Conservation (phyloP, 1,284 basidiomycete species). For the Malassezia globosa region DNA sequence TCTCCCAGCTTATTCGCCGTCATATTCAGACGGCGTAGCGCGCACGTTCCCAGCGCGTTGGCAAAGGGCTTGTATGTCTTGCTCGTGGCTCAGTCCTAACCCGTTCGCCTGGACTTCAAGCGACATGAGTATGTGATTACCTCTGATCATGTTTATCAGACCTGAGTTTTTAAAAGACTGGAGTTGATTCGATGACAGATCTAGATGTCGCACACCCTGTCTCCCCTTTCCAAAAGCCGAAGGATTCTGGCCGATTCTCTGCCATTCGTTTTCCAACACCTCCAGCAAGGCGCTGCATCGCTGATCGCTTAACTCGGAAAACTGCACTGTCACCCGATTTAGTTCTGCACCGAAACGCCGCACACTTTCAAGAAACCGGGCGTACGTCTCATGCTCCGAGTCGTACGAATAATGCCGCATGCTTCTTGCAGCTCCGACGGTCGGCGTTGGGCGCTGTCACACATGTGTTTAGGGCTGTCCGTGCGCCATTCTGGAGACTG, state of each 20-base stretch:
- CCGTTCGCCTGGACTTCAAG: constrained; percentile 17
- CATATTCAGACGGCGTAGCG: constrained; percentile 10
- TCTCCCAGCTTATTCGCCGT: constrained; percentile 11
- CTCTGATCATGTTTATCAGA: background rate
- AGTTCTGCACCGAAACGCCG: background rate
- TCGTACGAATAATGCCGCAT: too few species aligned
- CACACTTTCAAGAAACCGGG: background rate
- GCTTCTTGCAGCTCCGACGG: too few species aligned
- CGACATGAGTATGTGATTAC: background rate
- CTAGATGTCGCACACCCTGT: constrained; percentile 3
- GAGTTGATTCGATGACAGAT: constrained; percentile 14
- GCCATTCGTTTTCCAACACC: background rate
- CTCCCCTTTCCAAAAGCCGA: background rate
- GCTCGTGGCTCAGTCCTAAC: background rate
- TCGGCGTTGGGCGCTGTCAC: too few species aligned
- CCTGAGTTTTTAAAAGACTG: constrained; percentile 8
- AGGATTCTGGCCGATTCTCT: background rate
- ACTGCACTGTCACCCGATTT: background rate
- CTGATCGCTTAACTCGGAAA: constrained; percentile 7
- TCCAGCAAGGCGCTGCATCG: constrained; percentile 3
- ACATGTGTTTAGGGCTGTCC: too few species aligned
- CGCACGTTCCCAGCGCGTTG: constrained; percentile 1
- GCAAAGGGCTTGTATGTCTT: constrained; percentile 8
- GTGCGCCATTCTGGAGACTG: too few species aligned
- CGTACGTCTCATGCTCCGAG: background rate